phyloP scores from a whole-genome alignment of 495 filamentous ascomycete genomes.

The Aspergillus saccharolyticus region DNA sequence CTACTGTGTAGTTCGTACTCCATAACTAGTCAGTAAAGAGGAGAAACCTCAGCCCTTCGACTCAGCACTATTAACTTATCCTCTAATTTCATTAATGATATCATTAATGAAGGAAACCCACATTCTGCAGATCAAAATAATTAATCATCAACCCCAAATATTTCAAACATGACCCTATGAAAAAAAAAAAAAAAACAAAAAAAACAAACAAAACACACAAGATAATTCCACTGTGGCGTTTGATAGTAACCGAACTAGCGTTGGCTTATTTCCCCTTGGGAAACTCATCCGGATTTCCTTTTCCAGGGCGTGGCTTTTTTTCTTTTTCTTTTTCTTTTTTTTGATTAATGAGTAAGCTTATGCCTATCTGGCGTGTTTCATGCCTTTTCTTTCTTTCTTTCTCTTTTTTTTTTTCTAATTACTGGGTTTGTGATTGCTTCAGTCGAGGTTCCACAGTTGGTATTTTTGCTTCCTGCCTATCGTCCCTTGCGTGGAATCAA shows the following conservation, averaged over 20 bases:
- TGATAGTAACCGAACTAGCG: neutral
- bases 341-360: too few species aligned
- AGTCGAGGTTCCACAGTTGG: neutral
- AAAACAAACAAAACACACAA: neutral
- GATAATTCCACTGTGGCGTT: neutral
- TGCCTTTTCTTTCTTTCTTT: too few species aligned
- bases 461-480: neutral
- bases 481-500: slow-evolving; percentile 2
- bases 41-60: too few species aligned
- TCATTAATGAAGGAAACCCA: neutral
- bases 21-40: too few species aligned
- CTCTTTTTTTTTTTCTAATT: too few species aligned
- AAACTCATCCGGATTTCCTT: neutral
- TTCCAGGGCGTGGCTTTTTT: neutral
- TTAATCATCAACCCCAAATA: too few species aligned
- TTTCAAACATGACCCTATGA: too few species aligned
- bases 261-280: neutral
- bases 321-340: too few species aligned
- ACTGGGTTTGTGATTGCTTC: too few species aligned
- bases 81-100: neutral
- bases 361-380: too few species aligned
- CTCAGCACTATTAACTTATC: neutral
- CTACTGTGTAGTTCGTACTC: too few species aligned
- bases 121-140: neutral
- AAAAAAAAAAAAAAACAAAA: neutral